These are phyloP conservation scores for Neoconidiobolus thromboides DNA, from an alignment of 371 early-diverging fungal species.

Conservation along the genomic window DNA sequence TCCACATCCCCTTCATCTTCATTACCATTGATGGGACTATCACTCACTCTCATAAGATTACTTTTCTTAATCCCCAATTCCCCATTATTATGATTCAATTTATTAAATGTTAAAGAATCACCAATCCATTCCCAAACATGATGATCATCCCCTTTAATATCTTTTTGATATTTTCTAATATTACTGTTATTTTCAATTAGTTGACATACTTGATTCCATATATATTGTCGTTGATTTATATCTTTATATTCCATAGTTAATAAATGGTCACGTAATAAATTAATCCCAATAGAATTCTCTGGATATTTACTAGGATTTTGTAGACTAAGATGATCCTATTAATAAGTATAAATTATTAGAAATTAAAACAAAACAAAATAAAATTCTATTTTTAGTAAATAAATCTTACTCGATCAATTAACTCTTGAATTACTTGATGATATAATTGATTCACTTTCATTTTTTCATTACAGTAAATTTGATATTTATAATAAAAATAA, in stretches of 20 bases:
- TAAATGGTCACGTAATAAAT: neutral
- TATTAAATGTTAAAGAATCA: neutral
- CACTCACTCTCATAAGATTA: neutral
- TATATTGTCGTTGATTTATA: neutral
- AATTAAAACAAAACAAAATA: neutral
- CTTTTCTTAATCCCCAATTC: no score
- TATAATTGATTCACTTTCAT: neutral
- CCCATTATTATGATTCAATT: neutral
- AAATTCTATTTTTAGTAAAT: no score
- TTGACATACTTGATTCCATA: neutral
- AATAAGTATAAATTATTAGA: neutral
- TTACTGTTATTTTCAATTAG: neutral
- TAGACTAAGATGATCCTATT: neutral
- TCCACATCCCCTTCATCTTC: neutral
- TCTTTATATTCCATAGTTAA: neutral
- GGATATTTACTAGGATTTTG: neutral
- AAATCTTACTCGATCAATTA: neutral
- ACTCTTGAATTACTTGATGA: neutral
- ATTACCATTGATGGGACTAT: neutral
- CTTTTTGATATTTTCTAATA: neutral
- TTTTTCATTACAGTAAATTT: neutral
- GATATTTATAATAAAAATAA: neutral
- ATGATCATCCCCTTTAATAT: neutral
- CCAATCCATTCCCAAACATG: slow-evolving; percentile 6
- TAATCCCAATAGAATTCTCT: neutral